Conservation (phyloP, 345 rosid species). For the Gynandropsis gynandra region DNA sequence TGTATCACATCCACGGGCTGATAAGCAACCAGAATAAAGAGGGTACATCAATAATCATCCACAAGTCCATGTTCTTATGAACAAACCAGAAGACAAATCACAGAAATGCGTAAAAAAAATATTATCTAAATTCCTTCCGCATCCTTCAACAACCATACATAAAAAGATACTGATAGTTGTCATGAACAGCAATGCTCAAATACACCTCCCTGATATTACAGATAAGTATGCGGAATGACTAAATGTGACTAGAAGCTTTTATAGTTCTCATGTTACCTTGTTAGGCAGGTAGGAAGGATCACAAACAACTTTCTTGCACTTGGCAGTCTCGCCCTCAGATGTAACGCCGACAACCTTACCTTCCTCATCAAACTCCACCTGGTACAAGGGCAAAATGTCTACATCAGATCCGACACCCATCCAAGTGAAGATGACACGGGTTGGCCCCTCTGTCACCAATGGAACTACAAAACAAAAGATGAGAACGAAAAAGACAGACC, state of each 20-base stretch:
- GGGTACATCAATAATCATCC: not conserved
- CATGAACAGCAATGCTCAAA: not conserved
- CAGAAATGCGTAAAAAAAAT: too few relatives aligned
- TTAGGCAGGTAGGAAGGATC: constrained; percentile 74
- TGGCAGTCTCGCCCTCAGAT: constrained; percentile 90
- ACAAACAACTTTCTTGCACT: constrained; percentile 86
- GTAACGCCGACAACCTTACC: constrained; percentile 81
- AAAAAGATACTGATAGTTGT: not conserved
- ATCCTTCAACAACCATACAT: not conserved
- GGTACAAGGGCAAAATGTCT: constrained; percentile 14
- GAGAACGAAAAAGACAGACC: constrained; percentile 32
- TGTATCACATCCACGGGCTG: not conserved
- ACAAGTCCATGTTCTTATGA: not conserved
- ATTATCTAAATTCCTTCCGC: too few relatives aligned
- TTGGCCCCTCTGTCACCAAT: constrained; percentile 3
- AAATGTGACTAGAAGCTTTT: not conserved
- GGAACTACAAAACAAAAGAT: constrained; percentile 1
- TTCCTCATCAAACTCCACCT: constrained; percentile 73
- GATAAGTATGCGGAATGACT: not conserved
- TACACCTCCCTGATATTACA: not conserved
- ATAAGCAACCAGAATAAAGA: constrained; percentile 3
- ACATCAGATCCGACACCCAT: constrained; percentile 8
- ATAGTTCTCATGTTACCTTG: constrained; percentile 43
- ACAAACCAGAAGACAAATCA: not conserved
- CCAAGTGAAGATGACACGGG: not conserved